A percentile compares a stretch with the other conserved stretches of the same genome.
Evolutionary conservation across 352 stramenopile genomes (phyloP).

Genomic region (Phytophthora hibernalis): DNA sequence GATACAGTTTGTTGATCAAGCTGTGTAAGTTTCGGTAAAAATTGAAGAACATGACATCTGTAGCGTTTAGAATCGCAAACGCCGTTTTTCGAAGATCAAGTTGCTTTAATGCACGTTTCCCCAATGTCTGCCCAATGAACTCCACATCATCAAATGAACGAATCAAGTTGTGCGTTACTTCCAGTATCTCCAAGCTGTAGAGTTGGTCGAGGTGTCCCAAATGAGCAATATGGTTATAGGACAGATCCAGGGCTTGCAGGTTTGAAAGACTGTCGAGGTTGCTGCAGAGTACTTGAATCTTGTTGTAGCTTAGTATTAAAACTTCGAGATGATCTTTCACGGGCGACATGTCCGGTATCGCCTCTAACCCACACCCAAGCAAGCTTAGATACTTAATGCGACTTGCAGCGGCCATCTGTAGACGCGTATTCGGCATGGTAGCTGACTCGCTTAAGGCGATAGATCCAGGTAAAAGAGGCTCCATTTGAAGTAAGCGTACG

Average conservation of each 20-base stretch:
- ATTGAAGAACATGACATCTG: constrained; percentile 65
- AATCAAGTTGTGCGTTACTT: constrained; percentile 77
- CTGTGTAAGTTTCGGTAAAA: constrained; percentile 44
- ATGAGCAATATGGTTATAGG: constrained; percentile 63
- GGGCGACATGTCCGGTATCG: constrained; percentile 50
- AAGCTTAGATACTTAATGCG: constrained; percentile 59
- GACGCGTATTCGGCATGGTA: not conserved
- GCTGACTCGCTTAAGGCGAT: not conserved
- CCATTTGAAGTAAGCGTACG: constrained; percentile 50
- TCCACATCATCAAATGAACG: constrained; percentile 59
- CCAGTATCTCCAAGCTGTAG: constrained; percentile 45
- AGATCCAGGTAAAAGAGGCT: constrained; percentile 38
- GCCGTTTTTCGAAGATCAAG: constrained; percentile 79
- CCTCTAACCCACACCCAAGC: constrained; percentile 58
- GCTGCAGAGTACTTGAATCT: constrained; percentile 49
- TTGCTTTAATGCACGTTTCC: constrained; percentile 30
- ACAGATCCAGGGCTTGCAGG: constrained; percentile 66
- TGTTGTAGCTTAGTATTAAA: constrained; percentile 79
- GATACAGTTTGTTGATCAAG: constrained; percentile 66
- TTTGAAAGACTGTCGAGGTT: constrained; percentile 44
- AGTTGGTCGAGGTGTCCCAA: constrained; percentile 58
- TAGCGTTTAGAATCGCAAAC: constrained; percentile 75
- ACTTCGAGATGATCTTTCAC: constrained; percentile 58
- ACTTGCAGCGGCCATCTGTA: constrained; percentile 25
- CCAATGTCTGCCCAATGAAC: constrained; percentile 36